Evolutionary conservation across 73 alveolate genomes (phyloP), one percentile per base, ranked within the genome.

Genomic region (Paramecium octaurelia): DNA sequence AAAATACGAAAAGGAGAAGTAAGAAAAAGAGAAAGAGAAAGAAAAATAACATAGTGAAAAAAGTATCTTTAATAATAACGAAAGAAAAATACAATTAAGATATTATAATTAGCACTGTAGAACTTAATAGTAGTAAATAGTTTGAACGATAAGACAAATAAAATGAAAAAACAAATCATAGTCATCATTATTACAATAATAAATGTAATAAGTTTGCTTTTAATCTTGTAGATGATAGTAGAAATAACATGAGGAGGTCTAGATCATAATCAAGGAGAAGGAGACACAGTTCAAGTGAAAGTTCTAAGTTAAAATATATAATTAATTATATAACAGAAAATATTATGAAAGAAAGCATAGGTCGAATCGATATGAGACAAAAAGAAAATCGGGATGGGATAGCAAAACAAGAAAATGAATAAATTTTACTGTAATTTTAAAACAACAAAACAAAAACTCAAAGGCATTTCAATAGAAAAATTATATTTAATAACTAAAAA

Each of bases 381-480:
- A 23, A 64, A 80, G 48, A 80, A 80, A 44, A 80, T 80, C 91
- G 31, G 91, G 91, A 80, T 44, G 75, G 91, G 91, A 80, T 2
- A 24, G 50, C 84, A 64, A 64, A 34, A 23, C 84, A 64, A 64
- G 84, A 24, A 64, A 64, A 64, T 64, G 84, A 64, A 64, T 64
- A 64, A 64, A 64, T 64, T 64, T 64, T 64, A 64, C 84, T 64
- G 84, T 64, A 75, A 75, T 38, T 35, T 75, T 38, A 38, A 54
- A 54, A 54, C 69, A 54, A 54, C 69, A 54, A 48, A 54, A 54
- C 69, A 54, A 54, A 16, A 75, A 75, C 58, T 29, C 29, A 75
- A 38, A 75, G 88, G 88, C 12, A 75, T 35, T 75, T 54, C 69
- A 54, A 18, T 54, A 54, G 69, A 54, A 3, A 27, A 18, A 54